A percentile compares a stretch with the other conserved stretches of the same genome.
These are phyloP conservation scores for Tremella fuciformis DNA, from an alignment of 768 basidiomycete species.

Conservation along the genomic window DNA sequence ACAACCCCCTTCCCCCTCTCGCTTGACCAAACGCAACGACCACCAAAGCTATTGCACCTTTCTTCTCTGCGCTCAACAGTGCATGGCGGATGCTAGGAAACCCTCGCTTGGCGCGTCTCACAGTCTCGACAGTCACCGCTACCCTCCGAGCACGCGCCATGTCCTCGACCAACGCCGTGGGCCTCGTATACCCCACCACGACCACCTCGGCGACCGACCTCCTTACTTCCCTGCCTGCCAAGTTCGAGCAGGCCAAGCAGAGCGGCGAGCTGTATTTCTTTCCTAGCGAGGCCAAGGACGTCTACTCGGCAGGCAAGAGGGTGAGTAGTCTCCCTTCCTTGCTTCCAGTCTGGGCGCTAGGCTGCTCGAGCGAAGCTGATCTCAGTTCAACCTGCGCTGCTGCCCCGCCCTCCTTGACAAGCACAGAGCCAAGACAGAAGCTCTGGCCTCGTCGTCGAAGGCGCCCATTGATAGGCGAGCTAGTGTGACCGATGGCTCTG, in stretches of 20 bases:
- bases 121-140: neutral
- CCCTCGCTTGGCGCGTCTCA: neutral
- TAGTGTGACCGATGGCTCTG: neutral
- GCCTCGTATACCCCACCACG: constrained; percentile 32
- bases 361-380: neutral
- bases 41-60: neutral
- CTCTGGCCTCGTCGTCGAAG: constrained; percentile 55
- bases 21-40: neutral
- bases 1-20: neutral
- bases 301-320: constrained; percentile 64
- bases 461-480: neutral
- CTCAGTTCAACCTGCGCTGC: constrained; percentile 77
- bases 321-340: constrained; percentile 53
- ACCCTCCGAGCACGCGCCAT: neutral
- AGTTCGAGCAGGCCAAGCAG: constrained; percentile 41
- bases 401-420: constrained; percentile 85
- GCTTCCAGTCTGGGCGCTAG: constrained; percentile 4
- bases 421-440: constrained; percentile 53
- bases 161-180: neutral
- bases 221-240: constrained; percentile 39
- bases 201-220: constrained; percentile 33
- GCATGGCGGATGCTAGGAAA: neutral
- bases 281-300: constrained; percentile 65
- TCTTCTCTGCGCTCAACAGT: neutral
- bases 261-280: constrained; percentile 73